Evolutionary conservation across 805 yeast genomes (phyloP), one percentile per base, ranked within the genome.

Genomic region (Ogataea corticis): DNA sequence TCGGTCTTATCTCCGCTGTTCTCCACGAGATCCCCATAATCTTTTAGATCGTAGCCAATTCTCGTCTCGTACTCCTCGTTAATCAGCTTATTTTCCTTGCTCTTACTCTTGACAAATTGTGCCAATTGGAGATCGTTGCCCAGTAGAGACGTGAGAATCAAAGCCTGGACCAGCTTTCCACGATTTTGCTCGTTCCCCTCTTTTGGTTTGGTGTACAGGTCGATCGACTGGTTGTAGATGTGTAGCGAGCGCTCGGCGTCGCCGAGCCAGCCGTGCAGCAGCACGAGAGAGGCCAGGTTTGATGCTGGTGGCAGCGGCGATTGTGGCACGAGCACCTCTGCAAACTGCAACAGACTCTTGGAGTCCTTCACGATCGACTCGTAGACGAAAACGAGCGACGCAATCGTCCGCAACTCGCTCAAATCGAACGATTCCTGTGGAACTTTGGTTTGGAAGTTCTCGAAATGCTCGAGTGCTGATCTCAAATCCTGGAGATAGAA

Each of bases 61-160:
- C 49, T 51, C 3, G 48, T 44, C 16, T 59, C 67, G 11, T 44
- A 46, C 6, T 41, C 45, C 7, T 53, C 57, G 21, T 58, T 57
- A 10, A 64, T 41, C 3, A 66, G 43, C 2, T 53, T 42, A 32
- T 57, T 56, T 23, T 59, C 64, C 25, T 50, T 47, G 27, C 63
- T 58, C 34, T 66, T 65, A 4, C 49, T 46, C 38, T 63, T 58
- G 34, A 68, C 58, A 17, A 65, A 54, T 19, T 60, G 56, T 1
- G 70, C 70, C 23, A 68, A 41, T 18, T 63, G 66, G 6, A 67
- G 33, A 34, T 68, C 70, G 3, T 51, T 41, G 2, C 50, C 50
- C 3, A 57, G 38, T 6, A 68, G 41, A 7, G 59, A 45, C 10
- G 61, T 48, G 14, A 63, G 42, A 4, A 61, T 47, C 36, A 67